These are phyloP conservation scores for Termitomyces sp. DNA, from an alignment of 768 basidiomycete genomes.

Conservation along the genomic window DNA sequence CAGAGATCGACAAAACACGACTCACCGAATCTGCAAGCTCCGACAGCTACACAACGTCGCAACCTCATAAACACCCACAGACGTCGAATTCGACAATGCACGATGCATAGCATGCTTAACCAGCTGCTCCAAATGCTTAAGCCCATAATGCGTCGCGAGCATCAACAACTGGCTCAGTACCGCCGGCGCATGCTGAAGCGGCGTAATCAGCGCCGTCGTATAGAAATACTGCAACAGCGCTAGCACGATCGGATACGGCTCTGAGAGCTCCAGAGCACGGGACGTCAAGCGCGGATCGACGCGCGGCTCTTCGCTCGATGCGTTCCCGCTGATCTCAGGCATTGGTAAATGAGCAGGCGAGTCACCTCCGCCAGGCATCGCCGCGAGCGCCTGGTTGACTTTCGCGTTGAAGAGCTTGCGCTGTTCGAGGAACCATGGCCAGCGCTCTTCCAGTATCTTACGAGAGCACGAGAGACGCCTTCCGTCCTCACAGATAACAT, in stretches of 20 bases:
- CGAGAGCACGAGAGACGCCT: slow-evolving; percentile 79
- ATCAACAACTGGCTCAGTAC: slow-evolving; percentile 86
- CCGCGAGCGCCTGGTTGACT: slow-evolving; percentile 53
- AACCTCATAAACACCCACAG: slow-evolving; percentile 92
- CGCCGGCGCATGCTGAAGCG: slow-evolving; percentile 86
- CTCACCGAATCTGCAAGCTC: slow-evolving; percentile 84
- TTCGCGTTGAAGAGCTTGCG: slow-evolving; percentile 52
- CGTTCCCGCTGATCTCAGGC: slow-evolving; percentile 55
- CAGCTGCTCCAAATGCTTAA: slow-evolving; percentile 68
- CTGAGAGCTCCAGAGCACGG: slow-evolving; percentile 76
- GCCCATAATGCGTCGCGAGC: slow-evolving; percentile 77
- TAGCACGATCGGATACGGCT: slow-evolving; percentile 84
- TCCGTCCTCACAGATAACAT: slow-evolving; percentile 89
- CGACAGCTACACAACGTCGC: slow-evolving; percentile 88
- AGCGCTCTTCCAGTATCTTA: slow-evolving; percentile 81
- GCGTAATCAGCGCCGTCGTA: slow-evolving; percentile 79
- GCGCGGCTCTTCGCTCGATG: slow-evolving; percentile 44
- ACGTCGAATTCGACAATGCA: slow-evolving; percentile 76
- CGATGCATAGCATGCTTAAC: slow-evolving; percentile 97
- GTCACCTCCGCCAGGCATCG: slow-evolving; percentile 38
- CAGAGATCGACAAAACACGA: slow-evolving; percentile 5
- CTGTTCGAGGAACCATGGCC: slow-evolving; percentile 92
- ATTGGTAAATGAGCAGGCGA: slow-evolving; percentile 61
- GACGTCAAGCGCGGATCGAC: slow-evolving; percentile 81
- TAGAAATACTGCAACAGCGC: slow-evolving; percentile 95